Evolutionary conservation across 306 rosid species (phyloP), one percentile per base, ranked within the genome.

Genomic region (Trifolium subterraneum): DNA sequence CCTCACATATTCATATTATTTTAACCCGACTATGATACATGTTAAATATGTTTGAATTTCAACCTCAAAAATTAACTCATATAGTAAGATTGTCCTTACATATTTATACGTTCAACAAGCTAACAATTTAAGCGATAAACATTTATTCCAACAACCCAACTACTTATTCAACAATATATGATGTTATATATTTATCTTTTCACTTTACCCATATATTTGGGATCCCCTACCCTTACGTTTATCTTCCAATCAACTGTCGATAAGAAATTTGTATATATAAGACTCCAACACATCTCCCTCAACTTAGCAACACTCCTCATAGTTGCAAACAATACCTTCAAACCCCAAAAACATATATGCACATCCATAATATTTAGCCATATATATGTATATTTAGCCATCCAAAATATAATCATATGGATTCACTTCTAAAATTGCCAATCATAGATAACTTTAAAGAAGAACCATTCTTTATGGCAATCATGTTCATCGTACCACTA

Each of bases 241-340:
- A 22, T 55, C 45, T 8, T 0, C 2, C 4, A 36, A 23, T 19
- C 1, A 31, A 61, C 25, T 31, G 4, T 14, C 10, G 6, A 29
- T 5, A 23, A 25, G 48, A 59, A 59, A 59, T n/a, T 42, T 35
- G 66, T 81, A 63, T 85, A 84, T 78, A 82, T 79, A 83, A 80
- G 50, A 64, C 67, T 60, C 67, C 63, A 14, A 18, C n/a, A 3
- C 27, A 67, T 44, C 35, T 35, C 45, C 9, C 31, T 42, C 39
- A 72, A 64, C 80, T 60, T 64, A 81, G 90, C 86, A 86, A 79
- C 84, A 65, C 35, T 31, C n/a, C 10, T 0, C 25, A 60, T 1
- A 70, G 90, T 84, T 82, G 90, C 88, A 70, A 50, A 62, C 74
- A 29, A 50, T 41, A 11, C 7, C 54, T 65, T 42, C 55, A 65